Conservation (phyloP, 2,329 filamentous ascomycete species). For the Cryphonectria carpinicola region DNA sequence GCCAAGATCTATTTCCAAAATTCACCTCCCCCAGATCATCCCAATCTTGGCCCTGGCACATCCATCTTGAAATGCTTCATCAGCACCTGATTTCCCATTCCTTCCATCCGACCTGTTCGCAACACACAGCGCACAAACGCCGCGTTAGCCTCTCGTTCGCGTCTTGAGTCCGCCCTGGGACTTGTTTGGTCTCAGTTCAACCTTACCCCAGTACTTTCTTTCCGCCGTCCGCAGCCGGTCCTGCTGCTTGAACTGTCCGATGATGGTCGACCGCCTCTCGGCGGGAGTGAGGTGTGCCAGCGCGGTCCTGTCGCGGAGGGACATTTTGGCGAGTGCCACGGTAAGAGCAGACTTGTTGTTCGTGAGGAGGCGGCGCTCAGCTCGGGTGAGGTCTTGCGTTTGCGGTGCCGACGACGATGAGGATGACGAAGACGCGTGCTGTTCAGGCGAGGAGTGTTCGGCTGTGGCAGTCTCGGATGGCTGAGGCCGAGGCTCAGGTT, state of each 20-base stretch:
- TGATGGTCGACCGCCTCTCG: slow-evolving; percentile 36
- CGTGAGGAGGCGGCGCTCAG: slow-evolving; percentile 17
- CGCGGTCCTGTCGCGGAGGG: slow-evolving; percentile 34
- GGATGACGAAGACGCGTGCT: neutral
- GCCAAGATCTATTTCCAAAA: too few relatives aligned
- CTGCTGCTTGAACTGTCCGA: slow-evolving; percentile 36
- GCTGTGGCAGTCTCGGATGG: neutral
- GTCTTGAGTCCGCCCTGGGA: neutral
- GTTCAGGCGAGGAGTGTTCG: too few relatives aligned
- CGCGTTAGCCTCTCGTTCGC: neutral
- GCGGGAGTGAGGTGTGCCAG: slow-evolving; percentile 37
- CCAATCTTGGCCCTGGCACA: slow-evolving; percentile 26
- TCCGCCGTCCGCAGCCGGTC: slow-evolving; percentile 33
- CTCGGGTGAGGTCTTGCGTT: slow-evolving; percentile 1
- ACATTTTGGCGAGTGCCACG: slow-evolving; percentile 28
- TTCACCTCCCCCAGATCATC: neutral
- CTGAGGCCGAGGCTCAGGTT: neutral
- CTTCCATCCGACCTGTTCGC: slow-evolving; percentile 21
- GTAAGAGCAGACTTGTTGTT: slow-evolving; percentile 7
- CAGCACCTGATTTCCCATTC: slow-evolving; percentile 32
- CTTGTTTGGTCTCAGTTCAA: slow-evolving; percentile 27
- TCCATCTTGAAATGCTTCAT: slow-evolving; percentile 33
- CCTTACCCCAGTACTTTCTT: slow-evolving; percentile 30
- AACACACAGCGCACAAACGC: neutral
- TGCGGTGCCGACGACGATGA: neutral